A percentile compares a stretch with the other conserved stretches of the same genome.
These are phyloP conservation scores for Dactylonectria estremocensis DNA, from an alignment of 2,329 filamentous ascomycete species.

Conservation along the genomic window DNA sequence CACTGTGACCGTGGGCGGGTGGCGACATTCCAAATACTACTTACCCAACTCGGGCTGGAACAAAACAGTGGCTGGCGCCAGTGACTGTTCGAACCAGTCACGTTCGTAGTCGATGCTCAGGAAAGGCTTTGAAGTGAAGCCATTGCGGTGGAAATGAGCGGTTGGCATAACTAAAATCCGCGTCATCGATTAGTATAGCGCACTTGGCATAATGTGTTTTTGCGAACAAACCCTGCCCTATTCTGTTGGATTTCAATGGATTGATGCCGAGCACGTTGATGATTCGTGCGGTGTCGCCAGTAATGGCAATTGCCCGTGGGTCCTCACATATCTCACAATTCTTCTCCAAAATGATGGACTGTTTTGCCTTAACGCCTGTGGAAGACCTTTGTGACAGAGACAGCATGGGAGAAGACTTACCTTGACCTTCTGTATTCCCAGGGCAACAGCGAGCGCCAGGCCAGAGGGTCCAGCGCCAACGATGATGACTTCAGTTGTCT, in stretches of 20 bases:
- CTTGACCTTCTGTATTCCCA: slow-evolving; percentile 5
- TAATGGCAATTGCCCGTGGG: slow-evolving; percentile 9
- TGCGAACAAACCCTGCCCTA: slow-evolving; percentile 6
- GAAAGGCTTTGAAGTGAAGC: background rate
- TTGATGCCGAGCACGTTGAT: background rate
- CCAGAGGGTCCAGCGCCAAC: slow-evolving; percentile 17
- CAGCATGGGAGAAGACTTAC: background rate
- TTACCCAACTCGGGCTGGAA: background rate
- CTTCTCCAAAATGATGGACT: slow-evolving; percentile 18
- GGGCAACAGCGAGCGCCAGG: slow-evolving; percentile 3
- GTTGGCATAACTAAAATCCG: background rate
- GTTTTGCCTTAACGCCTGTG: too few relatives aligned
- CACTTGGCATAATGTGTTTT: background rate
- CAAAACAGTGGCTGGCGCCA: background rate
- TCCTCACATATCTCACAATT: slow-evolving; percentile 4
- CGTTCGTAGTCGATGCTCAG: background rate
- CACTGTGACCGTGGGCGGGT: too few relatives aligned
- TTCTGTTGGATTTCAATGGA: background rate
- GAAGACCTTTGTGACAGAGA: too few relatives aligned
- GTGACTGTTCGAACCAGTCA: background rate
- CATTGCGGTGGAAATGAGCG: background rate
- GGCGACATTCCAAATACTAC: too few relatives aligned
- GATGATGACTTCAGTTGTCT: slow-evolving; percentile 10
- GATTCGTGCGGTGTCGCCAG: background rate
- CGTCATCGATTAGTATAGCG: background rate